Percentiles rank a stretch among this genome's conserved stretches.
Conservation (phyloP, 768 basidiomycete genomes). For the Tricholoma bakamatsutake region DNA sequence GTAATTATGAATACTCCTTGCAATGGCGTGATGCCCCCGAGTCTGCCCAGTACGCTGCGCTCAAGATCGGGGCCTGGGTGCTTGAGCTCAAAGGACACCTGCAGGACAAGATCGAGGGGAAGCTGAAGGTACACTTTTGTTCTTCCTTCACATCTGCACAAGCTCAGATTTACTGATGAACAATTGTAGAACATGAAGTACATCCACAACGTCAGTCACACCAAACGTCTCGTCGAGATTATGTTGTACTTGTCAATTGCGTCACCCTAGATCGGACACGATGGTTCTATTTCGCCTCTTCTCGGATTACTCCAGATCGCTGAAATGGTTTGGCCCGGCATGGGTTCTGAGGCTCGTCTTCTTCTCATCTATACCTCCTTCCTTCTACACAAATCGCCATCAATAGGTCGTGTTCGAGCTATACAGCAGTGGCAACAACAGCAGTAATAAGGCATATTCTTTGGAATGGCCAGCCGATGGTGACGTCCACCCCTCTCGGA, state of each 20-base stretch:
- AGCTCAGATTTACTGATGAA: neutral
- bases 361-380: neutral
- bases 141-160: neutral
- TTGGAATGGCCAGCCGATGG: conserved; percentile 46
- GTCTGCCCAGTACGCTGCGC: conserved; percentile 35
- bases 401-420: conserved; percentile 39
- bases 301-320: conserved; percentile 45
- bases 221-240: neutral
- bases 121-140: conserved; percentile 23
- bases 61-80: conserved; percentile 43
- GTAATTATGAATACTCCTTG: conserved; percentile 59
- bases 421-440: conserved; percentile 18
- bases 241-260: neutral
- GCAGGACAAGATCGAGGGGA: conserved; percentile 29
- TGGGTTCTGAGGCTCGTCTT: conserved; percentile 39
- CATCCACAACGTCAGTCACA: conserved; percentile 33
- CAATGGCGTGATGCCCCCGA: conserved; percentile 39
- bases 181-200: conserved; percentile 23
- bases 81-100: conserved; percentile 39
- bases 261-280: conserved; percentile 35
- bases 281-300: conserved; percentile 43
- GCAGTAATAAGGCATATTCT: conserved; percentile 23
- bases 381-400: neutral
- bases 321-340: conserved; percentile 51
- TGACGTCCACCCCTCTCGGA: conserved; percentile 43